These are phyloP conservation scores for Claviceps pusilla DNA, from an alignment of 2,329 filamentous ascomycete genomes.

Conservation along the genomic window DNA sequence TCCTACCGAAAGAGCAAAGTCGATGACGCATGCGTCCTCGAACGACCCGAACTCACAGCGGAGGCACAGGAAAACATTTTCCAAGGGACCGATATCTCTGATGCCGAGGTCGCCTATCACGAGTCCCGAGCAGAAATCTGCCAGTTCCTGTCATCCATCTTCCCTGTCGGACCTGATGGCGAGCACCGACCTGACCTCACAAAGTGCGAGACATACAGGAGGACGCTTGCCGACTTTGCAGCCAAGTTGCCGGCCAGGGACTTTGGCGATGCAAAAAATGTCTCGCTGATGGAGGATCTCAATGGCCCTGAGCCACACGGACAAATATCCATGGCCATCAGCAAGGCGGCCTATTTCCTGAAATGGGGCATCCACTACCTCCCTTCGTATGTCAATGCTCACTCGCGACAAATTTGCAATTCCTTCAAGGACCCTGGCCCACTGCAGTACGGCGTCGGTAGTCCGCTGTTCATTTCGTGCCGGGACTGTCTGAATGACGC, in stretches of 20 bases:
- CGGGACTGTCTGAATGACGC: conserved; percentile 32
- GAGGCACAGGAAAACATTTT: not conserved
- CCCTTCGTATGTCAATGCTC: conserved; percentile 39
- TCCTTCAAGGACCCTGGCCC: conserved; percentile 48
- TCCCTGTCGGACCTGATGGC: conserved; percentile 16
- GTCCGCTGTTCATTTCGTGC: conserved; percentile 36
- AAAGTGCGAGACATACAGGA: conserved; percentile 12
- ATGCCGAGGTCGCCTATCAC: conserved; percentile 33
- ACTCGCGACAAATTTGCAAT: conserved; percentile 43
- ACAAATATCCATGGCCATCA: conserved; percentile 35
- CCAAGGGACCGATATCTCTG: conserved; percentile 11
- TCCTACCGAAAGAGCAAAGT: not conserved
- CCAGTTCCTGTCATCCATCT: conserved; percentile 31
- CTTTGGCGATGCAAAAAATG: conserved; percentile 25
- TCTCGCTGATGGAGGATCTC: conserved; percentile 35
- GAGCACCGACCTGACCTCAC: conserved; percentile 4
- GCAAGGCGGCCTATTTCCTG: conserved; percentile 21
- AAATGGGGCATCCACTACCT: conserved; percentile 46
- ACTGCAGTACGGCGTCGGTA: conserved; percentile 34
- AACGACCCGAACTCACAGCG: not conserved
- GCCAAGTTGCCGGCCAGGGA: not conserved
- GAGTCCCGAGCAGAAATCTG: conserved; percentile 35
- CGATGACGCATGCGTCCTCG: not conserved
- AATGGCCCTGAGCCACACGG: conserved; percentile 27
- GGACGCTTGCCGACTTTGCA: conserved; percentile 11